Percentiles rank a stretch among this genome's conserved stretches.
Evolutionary conservation across 2,329 filamentous ascomycete species (phyloP).

Genomic region (Alternaria rosae): DNA sequence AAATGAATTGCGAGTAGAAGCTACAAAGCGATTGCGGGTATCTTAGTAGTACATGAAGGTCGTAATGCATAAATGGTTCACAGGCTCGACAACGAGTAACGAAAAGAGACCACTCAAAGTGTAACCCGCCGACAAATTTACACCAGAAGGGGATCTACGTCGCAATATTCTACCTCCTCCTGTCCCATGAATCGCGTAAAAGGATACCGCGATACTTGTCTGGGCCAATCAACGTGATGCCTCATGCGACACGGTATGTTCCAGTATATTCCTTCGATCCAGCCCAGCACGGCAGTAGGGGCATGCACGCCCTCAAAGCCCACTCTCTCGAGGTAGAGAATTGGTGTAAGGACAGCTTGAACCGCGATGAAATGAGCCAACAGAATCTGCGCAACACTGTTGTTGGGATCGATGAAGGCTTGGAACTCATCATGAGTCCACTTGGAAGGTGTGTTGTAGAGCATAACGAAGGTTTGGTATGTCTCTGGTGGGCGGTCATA

Average conservation of each 20-base stretch:
- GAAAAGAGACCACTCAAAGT: neutral
- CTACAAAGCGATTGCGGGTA: slow-evolving; percentile 1
- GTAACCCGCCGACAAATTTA: neutral
- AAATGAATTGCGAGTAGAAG: neutral
- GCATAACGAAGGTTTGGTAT: slow-evolving; percentile 53
- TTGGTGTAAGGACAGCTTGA: slow-evolving; percentile 55
- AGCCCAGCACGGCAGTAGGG: slow-evolving; percentile 39
- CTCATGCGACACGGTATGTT: slow-evolving; percentile 33
- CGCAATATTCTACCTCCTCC: slow-evolving; percentile 19
- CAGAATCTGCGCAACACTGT: slow-evolving; percentile 53
- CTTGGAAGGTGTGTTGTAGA: slow-evolving; percentile 53
- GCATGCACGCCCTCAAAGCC: slow-evolving; percentile 46
- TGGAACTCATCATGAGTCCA: slow-evolving; percentile 54
- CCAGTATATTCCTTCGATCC: slow-evolving; percentile 46
- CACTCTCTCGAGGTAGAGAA: slow-evolving; percentile 45
- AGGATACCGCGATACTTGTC: slow-evolving; percentile 40
- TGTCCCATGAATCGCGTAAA: slow-evolving; percentile 38
- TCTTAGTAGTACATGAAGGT: slow-evolving; percentile 3
- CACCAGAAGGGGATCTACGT: slow-evolving; percentile 7
- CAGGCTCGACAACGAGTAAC: neutral
- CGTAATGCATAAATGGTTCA: neutral
- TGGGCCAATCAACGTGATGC: slow-evolving; percentile 41
- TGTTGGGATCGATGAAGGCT: slow-evolving; percentile 53
- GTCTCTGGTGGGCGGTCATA: slow-evolving; percentile 44
- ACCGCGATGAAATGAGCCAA: slow-evolving; percentile 58